Evolutionary conservation across 202 grass and related monocot genomes (phyloP), one percentile per base, ranked within the genome.

Genomic region (Cymbopogon flexuosus): DNA sequence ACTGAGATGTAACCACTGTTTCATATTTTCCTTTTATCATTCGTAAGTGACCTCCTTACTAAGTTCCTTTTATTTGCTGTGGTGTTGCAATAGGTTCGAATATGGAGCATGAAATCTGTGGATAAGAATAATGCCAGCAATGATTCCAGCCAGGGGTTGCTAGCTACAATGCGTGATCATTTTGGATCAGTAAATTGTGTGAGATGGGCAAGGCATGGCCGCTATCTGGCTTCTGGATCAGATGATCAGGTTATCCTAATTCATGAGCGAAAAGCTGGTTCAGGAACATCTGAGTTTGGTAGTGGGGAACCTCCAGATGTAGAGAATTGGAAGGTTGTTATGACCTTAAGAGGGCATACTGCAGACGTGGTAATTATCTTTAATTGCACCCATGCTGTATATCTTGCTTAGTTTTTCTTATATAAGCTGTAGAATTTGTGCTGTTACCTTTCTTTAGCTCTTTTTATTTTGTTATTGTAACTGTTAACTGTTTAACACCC

Each of bases 161-260:
- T 99, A 24, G 96, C 96, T 24, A 96, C 96, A 49, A 79, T 99
- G n/a, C 86, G 92, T 33, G 96, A 99, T 51, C 96, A 99, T 76
- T 99, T 99, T 41, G 96, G 96, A 72, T 93, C 92, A 41, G 96
- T 99, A 49, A 99, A 99, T 82, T 99, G 90, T 31, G 96, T 99
- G 67, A 95, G 92, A 82, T 99, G 96, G 96, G 90, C 90, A 71
- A 92, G 89, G 83, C 88, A 99, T 86, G 87, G 92, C 10, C 78
- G 88, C 31, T 90, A 82, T 74, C 96, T 99, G 68, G 96, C 96
- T 85, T 99, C 96, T 77, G 96, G 96, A 59, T 99, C 96, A 60
- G 96, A 99, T 31, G 96, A 99, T 86, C 96, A 96, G 16, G 91
- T 91, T 75, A 95, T 99, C 70, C 84, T 91, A 47, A 93, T 99